phyloP scores from a whole-genome alignment of 73 alveolate species.

The Breviolum minutum region DNA sequence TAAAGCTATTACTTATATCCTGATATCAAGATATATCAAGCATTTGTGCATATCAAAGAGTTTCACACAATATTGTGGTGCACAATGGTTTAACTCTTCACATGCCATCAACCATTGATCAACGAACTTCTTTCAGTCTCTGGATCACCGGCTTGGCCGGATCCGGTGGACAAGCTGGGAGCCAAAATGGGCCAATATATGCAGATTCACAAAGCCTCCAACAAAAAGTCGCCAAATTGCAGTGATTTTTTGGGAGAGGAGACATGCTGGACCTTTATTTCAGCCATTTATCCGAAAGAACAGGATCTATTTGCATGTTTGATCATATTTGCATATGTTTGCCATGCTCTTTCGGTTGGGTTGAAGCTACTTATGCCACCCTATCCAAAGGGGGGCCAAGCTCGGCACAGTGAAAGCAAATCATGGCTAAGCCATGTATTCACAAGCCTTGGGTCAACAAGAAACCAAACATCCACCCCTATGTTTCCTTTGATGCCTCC shows the following conservation, averaged over 20 bases:
- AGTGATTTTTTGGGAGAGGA: too few species aligned
- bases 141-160: slow-evolving; percentile 49
- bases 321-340: background rate
- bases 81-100: too few species aligned
- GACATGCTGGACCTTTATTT: too few species aligned
- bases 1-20: background rate
- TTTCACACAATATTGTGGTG: background rate
- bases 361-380: background rate
- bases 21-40: too few species aligned
- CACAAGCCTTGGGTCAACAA: background rate
- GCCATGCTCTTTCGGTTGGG: background rate
- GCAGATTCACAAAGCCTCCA: too few species aligned
- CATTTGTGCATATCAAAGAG: background rate
- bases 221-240: too few species aligned
- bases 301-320: background rate
- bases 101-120: too few species aligned
- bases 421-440: slow-evolving; percentile 33
- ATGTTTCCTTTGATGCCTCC: too few species aligned
- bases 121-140: too few species aligned
- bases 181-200: background rate
- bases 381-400: background rate
- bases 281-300: background rate
- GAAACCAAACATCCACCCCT: too few species aligned
- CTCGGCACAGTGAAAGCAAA: slow-evolving; percentile 52
- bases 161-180: background rate